These are phyloP conservation scores for Lactarius hatsudake DNA, from an alignment of 768 basidiomycete species.

Conservation along the genomic window DNA sequence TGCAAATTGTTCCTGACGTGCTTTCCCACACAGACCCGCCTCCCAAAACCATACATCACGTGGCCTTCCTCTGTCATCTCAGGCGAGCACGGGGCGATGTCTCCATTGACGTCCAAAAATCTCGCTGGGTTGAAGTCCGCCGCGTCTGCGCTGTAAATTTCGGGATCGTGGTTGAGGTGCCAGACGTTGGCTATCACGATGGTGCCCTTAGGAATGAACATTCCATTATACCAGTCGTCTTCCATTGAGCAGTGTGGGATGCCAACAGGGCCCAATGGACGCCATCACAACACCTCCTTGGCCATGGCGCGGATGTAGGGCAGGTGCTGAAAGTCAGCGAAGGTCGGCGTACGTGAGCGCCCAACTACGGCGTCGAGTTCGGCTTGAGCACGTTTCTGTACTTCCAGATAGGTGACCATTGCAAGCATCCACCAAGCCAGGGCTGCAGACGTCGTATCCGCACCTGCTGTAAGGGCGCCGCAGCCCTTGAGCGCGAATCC, in stretches of 20 bases:
- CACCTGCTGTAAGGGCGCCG: no score
- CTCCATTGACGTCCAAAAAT: constrained; percentile 29
- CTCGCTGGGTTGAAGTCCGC: constrained; percentile 29
- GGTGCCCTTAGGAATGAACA: constrained; percentile 37
- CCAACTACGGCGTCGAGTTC: constrained; percentile 21
- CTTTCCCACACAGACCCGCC: constrained; percentile 21
- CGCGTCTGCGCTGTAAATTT: constrained; percentile 30
- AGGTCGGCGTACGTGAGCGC: constrained; percentile 15
- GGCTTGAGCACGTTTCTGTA: constrained; percentile 5
- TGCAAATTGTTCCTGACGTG: constrained; percentile 30
- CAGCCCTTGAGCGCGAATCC: no score
- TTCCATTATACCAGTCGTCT: constrained; percentile 33
- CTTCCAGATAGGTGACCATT: constrained; percentile 11
- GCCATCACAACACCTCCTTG: constrained; percentile 23
- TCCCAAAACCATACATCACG: constrained; percentile 32
- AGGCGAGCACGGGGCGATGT: constrained; percentile 17
- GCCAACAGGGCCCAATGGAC: constrained; percentile 6
- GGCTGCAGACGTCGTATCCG: constrained; percentile 4
- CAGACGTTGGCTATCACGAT: constrained; percentile 35
- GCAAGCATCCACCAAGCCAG: constrained; percentile 14
- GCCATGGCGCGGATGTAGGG: constrained; percentile 25
- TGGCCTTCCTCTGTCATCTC: constrained; percentile 34
- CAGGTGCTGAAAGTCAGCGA: constrained; percentile 14
- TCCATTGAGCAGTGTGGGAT: constrained; percentile 26
- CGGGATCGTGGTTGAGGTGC: constrained; percentile 29